Evolutionary conservation across 352 stramenopile species (phyloP).

Genomic region (Phytophthora sp.): DNA sequence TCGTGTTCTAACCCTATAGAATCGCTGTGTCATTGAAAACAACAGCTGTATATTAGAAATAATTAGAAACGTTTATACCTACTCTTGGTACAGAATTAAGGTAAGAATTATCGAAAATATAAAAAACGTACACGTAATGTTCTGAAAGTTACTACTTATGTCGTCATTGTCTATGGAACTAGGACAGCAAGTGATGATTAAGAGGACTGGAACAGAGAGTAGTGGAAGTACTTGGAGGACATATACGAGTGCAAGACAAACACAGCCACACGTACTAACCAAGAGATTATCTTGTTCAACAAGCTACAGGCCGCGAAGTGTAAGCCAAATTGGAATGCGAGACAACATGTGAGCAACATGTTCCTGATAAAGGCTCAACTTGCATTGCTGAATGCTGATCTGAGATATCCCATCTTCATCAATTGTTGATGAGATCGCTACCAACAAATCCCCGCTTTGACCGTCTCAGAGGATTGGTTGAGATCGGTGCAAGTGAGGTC

Average conservation of each 20-base stretch:
- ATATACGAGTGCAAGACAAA: slow-evolving; percentile 12
- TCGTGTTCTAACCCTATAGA: too few species aligned
- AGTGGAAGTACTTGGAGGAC: slow-evolving; percentile 12
- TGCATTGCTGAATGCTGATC: slow-evolving; percentile 1
- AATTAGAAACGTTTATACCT: too few species aligned
- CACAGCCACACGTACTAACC: slow-evolving; percentile 9
- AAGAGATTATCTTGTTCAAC: slow-evolving; percentile 21
- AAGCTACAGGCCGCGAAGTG: slow-evolving; percentile 14
- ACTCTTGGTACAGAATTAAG: too few species aligned
- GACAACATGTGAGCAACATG: slow-evolving; percentile 15
- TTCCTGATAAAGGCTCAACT: slow-evolving; percentile 9
- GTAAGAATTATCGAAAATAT: too few species aligned
- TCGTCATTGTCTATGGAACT: neutral
- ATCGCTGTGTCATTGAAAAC: too few species aligned
- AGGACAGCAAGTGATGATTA: neutral
- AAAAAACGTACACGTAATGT: too few species aligned
- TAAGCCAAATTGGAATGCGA: slow-evolving; percentile 13
- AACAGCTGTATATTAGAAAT: too few species aligned
- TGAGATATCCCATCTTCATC: slow-evolving; percentile 14
- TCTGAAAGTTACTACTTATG: too few species aligned
- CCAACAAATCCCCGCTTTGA: neutral
- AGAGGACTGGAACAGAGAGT: neutral
- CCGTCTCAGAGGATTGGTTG: neutral
- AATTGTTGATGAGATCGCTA: neutral
- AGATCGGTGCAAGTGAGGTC: neutral